These are phyloP conservation scores for Rhizoclosmatium globosum DNA, from an alignment of 192 early-diverging fungal species.

Conservation along the genomic window DNA sequence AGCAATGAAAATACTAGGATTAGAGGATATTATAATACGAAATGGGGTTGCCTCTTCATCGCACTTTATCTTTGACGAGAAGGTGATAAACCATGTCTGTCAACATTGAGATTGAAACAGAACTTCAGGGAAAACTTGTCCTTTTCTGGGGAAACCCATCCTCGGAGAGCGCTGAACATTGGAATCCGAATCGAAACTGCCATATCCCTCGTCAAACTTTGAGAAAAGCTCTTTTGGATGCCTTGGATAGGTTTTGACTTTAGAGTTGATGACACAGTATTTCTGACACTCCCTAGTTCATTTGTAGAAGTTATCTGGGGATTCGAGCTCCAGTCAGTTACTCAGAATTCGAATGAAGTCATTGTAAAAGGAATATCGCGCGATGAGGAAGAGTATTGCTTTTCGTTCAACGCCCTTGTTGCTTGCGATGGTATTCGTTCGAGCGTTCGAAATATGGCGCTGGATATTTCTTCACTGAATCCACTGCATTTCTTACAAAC, in stretches of 20 bases:
- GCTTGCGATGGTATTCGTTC: slow-evolving; percentile 37
- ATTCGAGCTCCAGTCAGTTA: slow-evolving; percentile 3
- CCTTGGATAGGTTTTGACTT: not conserved
- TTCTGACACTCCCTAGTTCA: not conserved
- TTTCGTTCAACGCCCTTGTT: slow-evolving; percentile 17
- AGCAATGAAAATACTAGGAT: slow-evolving; percentile 24
- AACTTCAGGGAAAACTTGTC: slow-evolving; percentile 3
- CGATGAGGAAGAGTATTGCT: not conserved
- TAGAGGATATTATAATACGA: slow-evolving; percentile 1
- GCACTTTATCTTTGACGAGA: slow-evolving; percentile 33
- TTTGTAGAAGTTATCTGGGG: slow-evolving; percentile 12
- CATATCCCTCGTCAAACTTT: slow-evolving; percentile 27
- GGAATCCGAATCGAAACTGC: slow-evolving; percentile 33
- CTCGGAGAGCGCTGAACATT: not conserved
- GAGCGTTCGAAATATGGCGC: not conserved
- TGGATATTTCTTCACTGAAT: not conserved
- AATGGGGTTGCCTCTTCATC: slow-evolving; percentile 18
- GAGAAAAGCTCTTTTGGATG: slow-evolving; percentile 23
- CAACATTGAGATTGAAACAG: too few relatives aligned
- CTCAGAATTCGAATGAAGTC: slow-evolving; percentile 3
- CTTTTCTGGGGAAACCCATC: slow-evolving; percentile 30
- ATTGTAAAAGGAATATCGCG: not conserved
- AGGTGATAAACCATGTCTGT: not conserved
- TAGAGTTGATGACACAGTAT: not conserved
- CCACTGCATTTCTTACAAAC: slow-evolving; percentile 14